A percentile compares a stretch with the other conserved stretches of the same genome.
Evolutionary conservation across 164 flowering plant species (phyloP).

Genomic region (Macadamia tetraphylla): DNA sequence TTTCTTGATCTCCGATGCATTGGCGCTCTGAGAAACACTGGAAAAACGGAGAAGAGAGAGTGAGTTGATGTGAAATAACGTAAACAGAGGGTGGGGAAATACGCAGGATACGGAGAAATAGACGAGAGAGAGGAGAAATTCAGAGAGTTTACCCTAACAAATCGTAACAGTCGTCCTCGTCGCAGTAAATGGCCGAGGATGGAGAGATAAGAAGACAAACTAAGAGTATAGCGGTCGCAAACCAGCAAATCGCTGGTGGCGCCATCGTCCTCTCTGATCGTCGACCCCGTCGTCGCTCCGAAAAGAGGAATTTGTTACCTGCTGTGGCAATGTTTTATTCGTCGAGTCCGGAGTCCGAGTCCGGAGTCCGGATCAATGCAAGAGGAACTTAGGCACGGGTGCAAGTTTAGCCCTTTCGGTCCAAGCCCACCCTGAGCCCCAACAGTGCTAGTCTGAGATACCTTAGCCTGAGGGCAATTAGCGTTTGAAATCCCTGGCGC

Average conservation of each 20-base stretch:
- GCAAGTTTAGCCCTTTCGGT: too few relatives aligned
- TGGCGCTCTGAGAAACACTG: slow-evolving; percentile 79
- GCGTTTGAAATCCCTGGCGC: too few relatives aligned
- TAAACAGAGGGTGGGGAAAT: too few relatives aligned
- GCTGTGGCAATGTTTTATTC: background rate
- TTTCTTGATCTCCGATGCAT: slow-evolving; percentile 92
- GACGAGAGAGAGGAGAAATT: background rate
- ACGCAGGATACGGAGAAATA: background rate
- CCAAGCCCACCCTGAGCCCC: too few relatives aligned
- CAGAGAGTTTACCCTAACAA: slow-evolving; percentile 60
- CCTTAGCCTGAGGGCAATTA: too few relatives aligned
- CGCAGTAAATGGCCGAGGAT: slow-evolving; percentile 80
- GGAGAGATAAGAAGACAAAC: slow-evolving; percentile 35
- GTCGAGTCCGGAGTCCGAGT: background rate
- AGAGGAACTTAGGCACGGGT: too few relatives aligned
- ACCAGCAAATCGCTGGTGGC: slow-evolving; percentile 40
- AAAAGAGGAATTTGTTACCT: too few relatives aligned
- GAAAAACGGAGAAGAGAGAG: background rate
- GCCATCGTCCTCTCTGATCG: background rate
- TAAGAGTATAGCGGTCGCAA: slow-evolving; percentile 28
- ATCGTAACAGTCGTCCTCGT: slow-evolving; percentile 94
- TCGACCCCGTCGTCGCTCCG: too few relatives aligned
- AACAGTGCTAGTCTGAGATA: too few relatives aligned
- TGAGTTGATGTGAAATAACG: too few relatives aligned
- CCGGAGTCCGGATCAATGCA: too few relatives aligned